Evolutionary conservation across 2,329 filamentous ascomycete genomes (phyloP).

Genomic region (Penicillium sumatraense): DNA sequence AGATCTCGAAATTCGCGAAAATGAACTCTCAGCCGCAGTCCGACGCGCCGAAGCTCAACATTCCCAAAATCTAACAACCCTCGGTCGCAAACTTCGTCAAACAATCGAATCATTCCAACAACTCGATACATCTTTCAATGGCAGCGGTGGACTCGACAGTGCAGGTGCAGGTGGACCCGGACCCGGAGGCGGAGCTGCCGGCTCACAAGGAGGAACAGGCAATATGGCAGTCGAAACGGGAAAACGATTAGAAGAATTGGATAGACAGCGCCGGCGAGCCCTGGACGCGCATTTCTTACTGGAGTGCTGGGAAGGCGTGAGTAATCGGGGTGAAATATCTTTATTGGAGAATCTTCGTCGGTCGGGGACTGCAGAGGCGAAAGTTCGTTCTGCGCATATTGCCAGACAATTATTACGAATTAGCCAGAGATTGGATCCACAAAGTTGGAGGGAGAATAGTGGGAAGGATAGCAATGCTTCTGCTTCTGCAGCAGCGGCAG

Average conservation of each 20-base stretch:
- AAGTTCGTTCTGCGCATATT: conserved; percentile 91
- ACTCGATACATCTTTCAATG: conserved; percentile 81
- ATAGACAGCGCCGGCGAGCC: conserved; percentile 86
- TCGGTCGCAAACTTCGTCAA: conserved; percentile 87
- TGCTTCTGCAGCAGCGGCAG: conserved; percentile 15
- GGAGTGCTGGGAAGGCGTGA: conserved; percentile 95
- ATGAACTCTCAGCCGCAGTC: conserved; percentile 86
- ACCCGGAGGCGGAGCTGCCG: neutral
- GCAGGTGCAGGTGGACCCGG: neutral
- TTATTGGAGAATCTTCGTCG: conserved; percentile 87
- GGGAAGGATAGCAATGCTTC: conserved; percentile 7
- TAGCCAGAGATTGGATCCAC: conserved; percentile 83
- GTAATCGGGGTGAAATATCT: conserved; percentile 82
- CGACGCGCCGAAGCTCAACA: conserved; percentile 90
- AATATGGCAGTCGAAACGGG: conserved; percentile 95
- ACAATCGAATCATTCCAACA: conserved; percentile 91
- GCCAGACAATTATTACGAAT: conserved; percentile 92
- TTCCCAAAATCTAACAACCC: conserved; percentile 83
- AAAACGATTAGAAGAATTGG: conserved; percentile 89
- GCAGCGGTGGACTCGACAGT: conserved; percentile 52
- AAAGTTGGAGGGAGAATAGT: conserved; percentile 63
- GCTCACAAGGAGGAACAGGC: conserved; percentile 71
- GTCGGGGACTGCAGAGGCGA: conserved; percentile 84
- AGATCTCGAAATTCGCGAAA: conserved; percentile 87
- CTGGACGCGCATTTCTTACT: conserved; percentile 94